A percentile compares a stretch with the other conserved stretches of the same genome.
Conservation (phyloP, 1,284 basidiomycete species). For the Pseudozyma thailandica region DNA sequence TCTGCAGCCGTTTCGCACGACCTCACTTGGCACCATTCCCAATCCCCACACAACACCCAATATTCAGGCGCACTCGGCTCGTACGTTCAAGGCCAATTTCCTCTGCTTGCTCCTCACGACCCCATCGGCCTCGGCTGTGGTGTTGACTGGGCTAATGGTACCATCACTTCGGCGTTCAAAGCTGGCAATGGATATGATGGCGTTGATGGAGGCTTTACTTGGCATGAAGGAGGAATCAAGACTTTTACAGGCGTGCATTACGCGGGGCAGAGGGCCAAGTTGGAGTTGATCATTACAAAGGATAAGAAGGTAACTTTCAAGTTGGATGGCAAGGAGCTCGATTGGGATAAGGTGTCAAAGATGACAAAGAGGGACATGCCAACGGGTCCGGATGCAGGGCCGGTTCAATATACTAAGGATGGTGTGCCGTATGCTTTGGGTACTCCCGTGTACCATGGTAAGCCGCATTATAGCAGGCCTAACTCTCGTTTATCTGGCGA, state of each 20-base stretch:
- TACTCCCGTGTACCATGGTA: too few relatives aligned
- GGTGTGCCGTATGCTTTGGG: too few relatives aligned
- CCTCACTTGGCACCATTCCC: constrained; percentile 12
- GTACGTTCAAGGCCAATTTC: constrained; percentile 23
- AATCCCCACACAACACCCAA: background rate
- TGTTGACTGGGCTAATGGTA: constrained; percentile 22
- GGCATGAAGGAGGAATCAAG: constrained; percentile 8
- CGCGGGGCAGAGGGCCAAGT: constrained; percentile 8
- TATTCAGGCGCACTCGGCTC: constrained; percentile 17
- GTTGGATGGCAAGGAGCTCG: constrained; percentile 16
- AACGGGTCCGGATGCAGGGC: background rate
- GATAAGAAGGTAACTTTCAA: constrained; percentile 16
- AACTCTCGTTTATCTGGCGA: too few relatives aligned
- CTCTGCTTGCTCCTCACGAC: constrained; percentile 7
- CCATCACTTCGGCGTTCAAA: constrained; percentile 27
- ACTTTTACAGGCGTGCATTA: constrained; percentile 18
- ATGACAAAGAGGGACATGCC: background rate
- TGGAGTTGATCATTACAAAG: constrained; percentile 25
- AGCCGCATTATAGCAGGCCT: too few relatives aligned
- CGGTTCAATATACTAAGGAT: background rate
- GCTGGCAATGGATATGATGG: constrained; percentile 24
- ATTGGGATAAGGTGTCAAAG: constrained; percentile 20
- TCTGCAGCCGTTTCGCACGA: background rate
- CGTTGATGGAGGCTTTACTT: constrained; percentile 27
- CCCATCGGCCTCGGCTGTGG: constrained; percentile 31